Conservation (phyloP, 2,329 filamentous ascomycete species). For the Sarocladium kiliense region DNA sequence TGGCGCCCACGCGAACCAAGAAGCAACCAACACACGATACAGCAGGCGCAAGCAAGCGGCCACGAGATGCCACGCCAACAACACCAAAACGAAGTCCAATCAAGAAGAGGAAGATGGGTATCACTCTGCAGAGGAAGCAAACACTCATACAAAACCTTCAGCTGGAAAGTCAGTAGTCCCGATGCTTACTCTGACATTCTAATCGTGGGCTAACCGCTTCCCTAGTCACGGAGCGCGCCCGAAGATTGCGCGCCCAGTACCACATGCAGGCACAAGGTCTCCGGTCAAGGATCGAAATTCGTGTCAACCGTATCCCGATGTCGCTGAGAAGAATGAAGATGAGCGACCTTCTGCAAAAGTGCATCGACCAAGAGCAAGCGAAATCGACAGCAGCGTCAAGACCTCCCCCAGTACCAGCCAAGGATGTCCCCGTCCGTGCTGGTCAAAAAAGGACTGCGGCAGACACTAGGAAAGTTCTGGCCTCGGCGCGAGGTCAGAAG, state of each 20-base stretch:
- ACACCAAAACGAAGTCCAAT: constrained; percentile 49
- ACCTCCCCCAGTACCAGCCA: constrained; percentile 45
- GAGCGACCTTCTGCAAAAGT: constrained; percentile 64
- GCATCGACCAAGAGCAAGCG: constrained; percentile 39
- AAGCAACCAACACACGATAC: constrained; percentile 19
- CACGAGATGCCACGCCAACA: constrained; percentile 28
- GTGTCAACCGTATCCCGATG: constrained; percentile 85
- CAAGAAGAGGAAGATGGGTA: constrained; percentile 54
- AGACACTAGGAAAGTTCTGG: constrained; percentile 14
- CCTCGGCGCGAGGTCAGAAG: constrained; percentile 33
- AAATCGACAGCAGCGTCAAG: constrained; percentile 23
- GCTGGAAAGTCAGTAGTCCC: constrained; percentile 63
- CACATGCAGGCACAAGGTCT: constrained; percentile 82
- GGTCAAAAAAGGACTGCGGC: constrained; percentile 15
- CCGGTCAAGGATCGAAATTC: constrained; percentile 81
- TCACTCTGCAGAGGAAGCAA: constrained; percentile 73
- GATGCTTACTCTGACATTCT: background rate
- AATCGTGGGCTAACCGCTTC: constrained; percentile 7
- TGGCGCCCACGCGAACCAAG: constrained; percentile 41
- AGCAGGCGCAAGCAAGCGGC: constrained; percentile 14
- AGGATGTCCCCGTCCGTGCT: constrained; percentile 36
- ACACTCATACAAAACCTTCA: constrained; percentile 85
- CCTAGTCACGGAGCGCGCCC: constrained; percentile 78
- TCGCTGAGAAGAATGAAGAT: constrained; percentile 75
- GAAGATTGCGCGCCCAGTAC: constrained; percentile 85